Evolutionary conservation across 2,329 filamentous ascomycete species (phyloP).

Genomic region (Aspergillus neoniger): DNA sequence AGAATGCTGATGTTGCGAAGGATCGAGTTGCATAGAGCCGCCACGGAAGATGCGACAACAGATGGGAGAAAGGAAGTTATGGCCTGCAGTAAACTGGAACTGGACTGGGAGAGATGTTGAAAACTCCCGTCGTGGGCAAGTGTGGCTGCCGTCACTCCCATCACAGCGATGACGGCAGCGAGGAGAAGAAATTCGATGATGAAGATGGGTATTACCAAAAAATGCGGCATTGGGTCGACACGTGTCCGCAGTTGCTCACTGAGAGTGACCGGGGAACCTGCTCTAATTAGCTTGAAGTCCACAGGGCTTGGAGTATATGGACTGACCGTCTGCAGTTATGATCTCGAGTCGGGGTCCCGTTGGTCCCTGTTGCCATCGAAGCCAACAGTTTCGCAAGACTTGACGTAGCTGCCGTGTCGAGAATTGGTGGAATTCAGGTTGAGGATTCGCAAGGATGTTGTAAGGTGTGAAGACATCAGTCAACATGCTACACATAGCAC

Average conservation of each 20-base stretch:
- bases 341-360: slow-evolving; percentile 33
- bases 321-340: slow-evolving; percentile 31
- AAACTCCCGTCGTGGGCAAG: slow-evolving; percentile 33
- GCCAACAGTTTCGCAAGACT: slow-evolving; percentile 31
- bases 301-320: neutral
- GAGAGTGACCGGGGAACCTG: slow-evolving; percentile 28
- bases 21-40: slow-evolving; percentile 36
- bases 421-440: slow-evolving; percentile 34
- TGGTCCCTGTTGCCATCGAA: slow-evolving; percentile 32
- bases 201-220: slow-evolving; percentile 37
- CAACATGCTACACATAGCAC: slow-evolving; percentile 38
- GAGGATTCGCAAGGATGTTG: slow-evolving; percentile 31
- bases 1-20: slow-evolving; percentile 38
- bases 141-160: slow-evolving; percentile 32
- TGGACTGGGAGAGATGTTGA: slow-evolving; percentile 34
- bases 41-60: slow-evolving; percentile 35
- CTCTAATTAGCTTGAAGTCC: neutral
- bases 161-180: slow-evolving; percentile 33
- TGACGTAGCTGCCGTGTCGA: slow-evolving; percentile 36
- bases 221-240: slow-evolving; percentile 37
- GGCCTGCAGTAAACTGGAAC: slow-evolving; percentile 35
- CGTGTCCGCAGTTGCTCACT: slow-evolving; percentile 27
- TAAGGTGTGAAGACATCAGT: slow-evolving; percentile 32
- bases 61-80: slow-evolving; percentile 36
- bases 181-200: slow-evolving; percentile 37